Base-by-base conservation (phyloP, 73 alveolate genomes). In the Halteria grandinella region DNA sequence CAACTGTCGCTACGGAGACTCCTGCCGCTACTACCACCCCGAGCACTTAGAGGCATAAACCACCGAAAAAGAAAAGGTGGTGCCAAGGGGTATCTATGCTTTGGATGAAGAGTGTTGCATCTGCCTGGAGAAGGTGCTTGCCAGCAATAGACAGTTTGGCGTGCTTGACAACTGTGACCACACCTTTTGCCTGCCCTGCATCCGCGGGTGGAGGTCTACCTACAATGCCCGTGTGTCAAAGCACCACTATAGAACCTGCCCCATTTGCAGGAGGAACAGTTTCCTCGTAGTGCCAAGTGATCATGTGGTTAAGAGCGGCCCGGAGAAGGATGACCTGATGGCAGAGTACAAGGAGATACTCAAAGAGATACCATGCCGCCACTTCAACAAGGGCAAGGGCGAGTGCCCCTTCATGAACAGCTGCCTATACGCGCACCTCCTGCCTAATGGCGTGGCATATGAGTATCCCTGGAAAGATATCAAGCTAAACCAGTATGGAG, bases 121-220 rank as follows among this genome's bases (percentile, higher is more conserved):
- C 49, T 88, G 95, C 59, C 21, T 88, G 10, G 83, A 76, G 14
- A 74, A 48, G 64, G 63, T 83, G 10, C 48, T 51, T 5, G 87
- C 87, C 15, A 83, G 41, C 20, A 75, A 63, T 20, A 57, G 75
- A 31, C 43, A 75, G 79, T 88, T 88, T 43, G 95, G 95, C 15
- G 48, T 88, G 3, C 73, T 88, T 28, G 81, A 64, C n/a, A 75
- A 76, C n/a, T 88, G 95, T 41, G 76, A 64, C 27, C 95, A 88
- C 49, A 29, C 90, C 33, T 88, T 88, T 58, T 88, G 95, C 49
- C 17, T 88, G 28, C 86, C 83, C 66, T 88, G 95, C 66, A 88
- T 88, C 27, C 44, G 95, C 43, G 44, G 43, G 43, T 88, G 95
- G 92, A 49, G 95, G 75, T 87, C 90, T 17, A 72, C 84, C 14